Evolutionary conservation across 2,329 filamentous ascomycete genomes (phyloP).

Genomic region (Talaromyces amestolkiae): DNA sequence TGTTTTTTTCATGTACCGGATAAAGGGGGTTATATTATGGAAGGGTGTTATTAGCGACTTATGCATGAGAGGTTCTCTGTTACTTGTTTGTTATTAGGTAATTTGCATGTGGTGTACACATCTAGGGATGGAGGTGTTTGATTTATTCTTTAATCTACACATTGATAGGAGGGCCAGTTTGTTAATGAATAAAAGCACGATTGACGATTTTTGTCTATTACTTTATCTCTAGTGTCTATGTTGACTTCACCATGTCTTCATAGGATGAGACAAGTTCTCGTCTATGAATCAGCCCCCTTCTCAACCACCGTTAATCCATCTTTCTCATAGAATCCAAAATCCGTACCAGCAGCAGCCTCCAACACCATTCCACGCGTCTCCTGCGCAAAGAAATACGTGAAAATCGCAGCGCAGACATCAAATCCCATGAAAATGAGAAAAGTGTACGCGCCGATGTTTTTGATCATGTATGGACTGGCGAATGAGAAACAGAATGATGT

Average conservation of each 20-base stretch:
- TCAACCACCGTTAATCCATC: neutral
- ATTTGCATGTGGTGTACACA: neutral
- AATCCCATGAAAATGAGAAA: constrained; percentile 42
- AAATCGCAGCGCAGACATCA: constrained; percentile 45
- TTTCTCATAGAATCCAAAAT: constrained; percentile 23
- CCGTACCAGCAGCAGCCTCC: constrained; percentile 35
- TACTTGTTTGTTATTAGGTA: neutral
- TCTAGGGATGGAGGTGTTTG: neutral
- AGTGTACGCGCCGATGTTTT: constrained; percentile 47
- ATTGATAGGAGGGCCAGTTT: neutral
- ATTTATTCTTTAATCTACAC: neutral
- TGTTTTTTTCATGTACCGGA: neutral
- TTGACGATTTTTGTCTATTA: neutral
- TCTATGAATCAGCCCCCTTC: neutral
- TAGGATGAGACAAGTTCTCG: neutral
- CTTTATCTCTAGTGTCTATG: neutral
- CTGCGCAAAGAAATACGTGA: constrained; percentile 55
- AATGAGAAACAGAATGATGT: constrained; percentile 35
- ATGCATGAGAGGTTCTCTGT: constrained; percentile 8
- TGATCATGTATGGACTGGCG: constrained; percentile 38
- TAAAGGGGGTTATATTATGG: neutral
- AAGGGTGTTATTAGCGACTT: constrained; percentile 10
- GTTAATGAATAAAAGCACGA: neutral
- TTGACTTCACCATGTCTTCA: neutral
- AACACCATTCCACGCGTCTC: constrained; percentile 54